Conservation (phyloP, 2,329 filamentous ascomycete genomes). For the Stagonosporopsis vannaccii region DNA sequence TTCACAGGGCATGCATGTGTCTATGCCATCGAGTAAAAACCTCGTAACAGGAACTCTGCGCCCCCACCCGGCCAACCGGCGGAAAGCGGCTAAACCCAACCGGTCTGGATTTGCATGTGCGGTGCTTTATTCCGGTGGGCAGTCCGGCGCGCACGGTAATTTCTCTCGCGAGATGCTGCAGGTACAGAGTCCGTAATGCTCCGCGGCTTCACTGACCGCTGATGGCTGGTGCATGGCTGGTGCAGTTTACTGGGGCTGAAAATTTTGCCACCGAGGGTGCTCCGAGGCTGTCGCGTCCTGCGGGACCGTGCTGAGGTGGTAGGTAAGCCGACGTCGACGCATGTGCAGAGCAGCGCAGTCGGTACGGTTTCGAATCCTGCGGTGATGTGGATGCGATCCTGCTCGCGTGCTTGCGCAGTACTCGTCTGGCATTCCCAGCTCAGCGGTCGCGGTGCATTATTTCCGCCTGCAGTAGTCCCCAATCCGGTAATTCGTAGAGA, state of each 20-base stretch:
- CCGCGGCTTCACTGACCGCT: not conserved
- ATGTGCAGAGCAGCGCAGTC: too few relatives aligned
- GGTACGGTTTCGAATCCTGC: not conserved
- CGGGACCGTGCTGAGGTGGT: not conserved
- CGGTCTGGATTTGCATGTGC: not conserved
- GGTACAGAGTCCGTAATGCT: not conserved
- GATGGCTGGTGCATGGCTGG: not conserved
- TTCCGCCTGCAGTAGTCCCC: not conserved
- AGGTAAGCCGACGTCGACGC: not conserved
- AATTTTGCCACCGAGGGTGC: slow-evolving; percentile 14
- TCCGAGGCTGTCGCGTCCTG: not conserved
- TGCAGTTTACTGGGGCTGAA: not conserved
- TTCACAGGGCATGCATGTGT: not conserved
- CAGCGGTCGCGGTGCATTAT: slow-evolving; percentile 1
- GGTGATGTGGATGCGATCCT: slow-evolving; percentile 1
- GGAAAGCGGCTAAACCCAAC: slow-evolving; percentile 3
- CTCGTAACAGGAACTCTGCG: slow-evolving; percentile 7
- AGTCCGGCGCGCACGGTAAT: not conserved
- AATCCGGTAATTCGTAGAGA: slow-evolving; percentile 9
- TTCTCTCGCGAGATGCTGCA: slow-evolving; percentile 8
- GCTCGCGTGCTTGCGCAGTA: slow-evolving; percentile 1
- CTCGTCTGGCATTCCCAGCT: slow-evolving; percentile 10
- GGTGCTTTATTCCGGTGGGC: not conserved
- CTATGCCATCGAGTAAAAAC: slow-evolving; percentile 13
- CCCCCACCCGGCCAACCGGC: slow-evolving; percentile 12